Evolutionary conservation across 352 stramenopile species (phyloP).

Genomic region (Phytophthora constricta): DNA sequence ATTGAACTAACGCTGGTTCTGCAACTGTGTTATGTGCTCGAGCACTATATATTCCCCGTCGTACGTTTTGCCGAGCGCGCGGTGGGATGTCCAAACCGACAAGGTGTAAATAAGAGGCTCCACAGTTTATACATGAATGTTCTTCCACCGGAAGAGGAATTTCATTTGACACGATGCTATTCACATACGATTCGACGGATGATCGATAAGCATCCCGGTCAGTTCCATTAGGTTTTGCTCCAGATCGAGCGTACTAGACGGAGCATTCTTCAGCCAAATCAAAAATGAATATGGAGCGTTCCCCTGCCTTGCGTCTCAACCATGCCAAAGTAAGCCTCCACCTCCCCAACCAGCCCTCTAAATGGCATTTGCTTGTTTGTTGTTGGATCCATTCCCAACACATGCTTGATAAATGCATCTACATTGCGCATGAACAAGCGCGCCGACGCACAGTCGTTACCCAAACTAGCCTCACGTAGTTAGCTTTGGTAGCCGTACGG

Average conservation of each 20-base stretch:
- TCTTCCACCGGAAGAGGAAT: neutral
- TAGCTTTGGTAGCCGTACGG: neutral
- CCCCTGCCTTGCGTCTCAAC: conserved; percentile 6
- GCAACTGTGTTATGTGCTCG: neutral
- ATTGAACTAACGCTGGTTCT: neutral
- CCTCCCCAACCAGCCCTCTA: neutral
- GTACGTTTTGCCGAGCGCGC: neutral
- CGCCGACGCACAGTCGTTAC: conserved; percentile 2
- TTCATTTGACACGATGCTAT: neutral
- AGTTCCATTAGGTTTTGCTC: neutral
- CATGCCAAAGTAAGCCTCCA: conserved; percentile 9
- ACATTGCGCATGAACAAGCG: conserved; percentile 2
- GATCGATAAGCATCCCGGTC: neutral
- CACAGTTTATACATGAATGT: neutral
- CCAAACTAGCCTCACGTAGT: neutral
- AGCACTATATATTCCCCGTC: neutral
- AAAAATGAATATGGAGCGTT: conserved; percentile 7
- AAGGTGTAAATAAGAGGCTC: neutral
- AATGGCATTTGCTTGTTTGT: conserved; percentile 1
- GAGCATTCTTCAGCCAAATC: conserved; percentile 3
- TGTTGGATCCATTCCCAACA: neutral
- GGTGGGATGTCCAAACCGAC: neutral
- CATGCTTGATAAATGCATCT: conserved; percentile 7
- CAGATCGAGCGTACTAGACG: neutral
- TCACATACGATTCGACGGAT: neutral